A percentile compares a stretch with the other conserved stretches of the same genome.
Conservation (phyloP, 805 yeast species). For the Vanderwaltozyma verrucispora region DNA sequence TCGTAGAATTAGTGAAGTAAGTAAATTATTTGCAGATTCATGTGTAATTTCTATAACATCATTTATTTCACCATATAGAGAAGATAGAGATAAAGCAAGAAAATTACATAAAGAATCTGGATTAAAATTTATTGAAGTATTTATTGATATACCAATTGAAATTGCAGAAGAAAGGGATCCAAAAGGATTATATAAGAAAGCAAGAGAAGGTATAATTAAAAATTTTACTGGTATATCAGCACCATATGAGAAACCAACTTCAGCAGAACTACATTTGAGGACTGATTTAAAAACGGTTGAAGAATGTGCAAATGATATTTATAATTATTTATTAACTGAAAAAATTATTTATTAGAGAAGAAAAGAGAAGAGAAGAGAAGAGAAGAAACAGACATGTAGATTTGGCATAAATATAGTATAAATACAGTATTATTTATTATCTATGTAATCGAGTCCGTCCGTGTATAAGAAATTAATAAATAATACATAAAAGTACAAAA, state of each 20-base stretch:
- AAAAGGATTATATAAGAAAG: slow-evolving; percentile 92
- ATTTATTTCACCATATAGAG: slow-evolving; percentile 83
- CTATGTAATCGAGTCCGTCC: too few relatives aligned
- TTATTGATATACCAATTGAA: slow-evolving; percentile 84
- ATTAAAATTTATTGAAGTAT: slow-evolving; percentile 83
- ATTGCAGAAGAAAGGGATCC: slow-evolving; percentile 97
- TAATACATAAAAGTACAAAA: too few relatives aligned
- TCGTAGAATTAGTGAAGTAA: slow-evolving; percentile 89
- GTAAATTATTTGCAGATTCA: slow-evolving; percentile 90
- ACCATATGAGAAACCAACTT: slow-evolving; percentile 87
- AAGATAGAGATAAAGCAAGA: slow-evolving; percentile 79
- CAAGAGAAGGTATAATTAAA: slow-evolving; percentile 87
- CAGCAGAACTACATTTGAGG: slow-evolving; percentile 72
- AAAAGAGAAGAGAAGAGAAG: too few relatives aligned
- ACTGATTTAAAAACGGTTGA: slow-evolving; percentile 66
- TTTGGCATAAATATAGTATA: too few relatives aligned
- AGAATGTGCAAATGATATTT: slow-evolving; percentile 66
- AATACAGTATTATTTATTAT: too few relatives aligned
- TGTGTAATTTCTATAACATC: slow-evolving; percentile 81
- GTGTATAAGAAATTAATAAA: too few relatives aligned
- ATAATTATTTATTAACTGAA: slow-evolving; percentile 51
- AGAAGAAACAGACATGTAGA: too few relatives aligned
- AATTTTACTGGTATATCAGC: slow-evolving; percentile 95
- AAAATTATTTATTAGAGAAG: too few relatives aligned
- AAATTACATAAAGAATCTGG: slow-evolving; percentile 65